Base-by-base conservation (phyloP, 495 filamentous ascomycete genomes). In the Ramalina peruviana region DNA sequence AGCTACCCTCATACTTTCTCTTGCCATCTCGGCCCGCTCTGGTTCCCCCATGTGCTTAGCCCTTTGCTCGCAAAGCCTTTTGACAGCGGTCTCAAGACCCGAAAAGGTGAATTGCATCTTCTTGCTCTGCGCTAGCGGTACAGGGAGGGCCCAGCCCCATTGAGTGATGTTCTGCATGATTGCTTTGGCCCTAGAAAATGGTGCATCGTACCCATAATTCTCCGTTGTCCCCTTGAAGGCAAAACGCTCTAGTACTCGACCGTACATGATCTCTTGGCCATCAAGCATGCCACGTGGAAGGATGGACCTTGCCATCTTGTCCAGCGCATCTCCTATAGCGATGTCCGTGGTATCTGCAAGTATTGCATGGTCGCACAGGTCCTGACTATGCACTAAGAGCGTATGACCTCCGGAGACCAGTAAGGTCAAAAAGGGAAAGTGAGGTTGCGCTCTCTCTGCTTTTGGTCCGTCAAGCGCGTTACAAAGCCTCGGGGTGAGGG, bases 401-500 rank as follows among this genome's bases (percentile, higher is more conserved):
- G 88, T 87, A 70, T 98, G 92, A 3, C 92, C 92, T 16, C 92
- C 92, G 0, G 87, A 94, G 40, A 86, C 85, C n/a, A 98, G 78
- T 17, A 96, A 71, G 0, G 85, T 87, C 40, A 95, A 70, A 64
- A 93, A 96, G 25, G 92, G 90, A 59, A 92, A 93, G 6, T 62
- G 47, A 63, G 63, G 68, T 4, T 48, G 19, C 11, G 55, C 33
- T 3, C 19, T 13, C 13, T 36, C 11, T 36, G 36, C 20, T 20
- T 23, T 16, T 7, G n/a, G 13, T n/a, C 41, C 20, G 40, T 44
- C 30, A 33, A 94, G 63, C 3, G 83, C 83, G 10, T 70, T 63
- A 2, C 86, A 78, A n/a, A 98, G 77, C 3, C 84, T 75, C 6
- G 89, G 85, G 6, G 92, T 97, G 43, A 98, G 62, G 3, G 89